Evolutionary conservation across 305 asterid species (phyloP).

Genomic region (Rubia balearica): DNA sequence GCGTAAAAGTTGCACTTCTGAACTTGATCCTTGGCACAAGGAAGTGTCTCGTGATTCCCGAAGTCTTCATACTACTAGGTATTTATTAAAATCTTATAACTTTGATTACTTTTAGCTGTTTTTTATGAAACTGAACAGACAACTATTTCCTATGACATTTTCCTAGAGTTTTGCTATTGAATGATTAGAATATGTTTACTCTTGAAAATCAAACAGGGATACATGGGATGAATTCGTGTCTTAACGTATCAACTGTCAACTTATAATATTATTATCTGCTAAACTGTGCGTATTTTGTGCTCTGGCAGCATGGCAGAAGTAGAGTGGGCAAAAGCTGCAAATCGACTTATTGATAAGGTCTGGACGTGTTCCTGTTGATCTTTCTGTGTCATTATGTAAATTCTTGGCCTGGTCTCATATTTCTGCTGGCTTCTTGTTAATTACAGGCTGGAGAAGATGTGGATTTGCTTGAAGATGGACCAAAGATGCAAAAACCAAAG

Average conservation of each 20-base stretch:
- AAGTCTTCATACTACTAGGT: slow-evolving; percentile 52
- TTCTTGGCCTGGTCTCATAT: slow-evolving; percentile 12
- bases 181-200: neutral
- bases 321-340: slow-evolving; percentile 55
- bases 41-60: slow-evolving; percentile 46
- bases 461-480: slow-evolving; percentile 45
- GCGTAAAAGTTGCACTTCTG: slow-evolving; percentile 55
- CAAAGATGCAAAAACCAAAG: slow-evolving; percentile 37
- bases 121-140: neutral
- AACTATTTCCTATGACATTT: neutral
- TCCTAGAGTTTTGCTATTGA: neutral
- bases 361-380: slow-evolving; percentile 20
- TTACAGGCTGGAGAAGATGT: slow-evolving; percentile 45
- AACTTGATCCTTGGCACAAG: slow-evolving; percentile 57
- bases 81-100: slow-evolving; percentile 4
- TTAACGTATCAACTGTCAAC: neutral
- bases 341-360: slow-evolving; percentile 51
- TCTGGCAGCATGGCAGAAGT: slow-evolving; percentile 49
- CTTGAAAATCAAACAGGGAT: neutral
- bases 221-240: neutral
- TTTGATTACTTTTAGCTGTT: neutral
- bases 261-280: slow-evolving; percentile 15
- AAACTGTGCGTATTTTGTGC: slow-evolving; percentile 20
- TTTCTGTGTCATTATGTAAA: slow-evolving; percentile 2
- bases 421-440: slow-evolving; percentile 14